phyloP scores from a whole-genome alignment of 1,284 basidiomycete genomes.

The Rhodotorula sp. region DNA sequence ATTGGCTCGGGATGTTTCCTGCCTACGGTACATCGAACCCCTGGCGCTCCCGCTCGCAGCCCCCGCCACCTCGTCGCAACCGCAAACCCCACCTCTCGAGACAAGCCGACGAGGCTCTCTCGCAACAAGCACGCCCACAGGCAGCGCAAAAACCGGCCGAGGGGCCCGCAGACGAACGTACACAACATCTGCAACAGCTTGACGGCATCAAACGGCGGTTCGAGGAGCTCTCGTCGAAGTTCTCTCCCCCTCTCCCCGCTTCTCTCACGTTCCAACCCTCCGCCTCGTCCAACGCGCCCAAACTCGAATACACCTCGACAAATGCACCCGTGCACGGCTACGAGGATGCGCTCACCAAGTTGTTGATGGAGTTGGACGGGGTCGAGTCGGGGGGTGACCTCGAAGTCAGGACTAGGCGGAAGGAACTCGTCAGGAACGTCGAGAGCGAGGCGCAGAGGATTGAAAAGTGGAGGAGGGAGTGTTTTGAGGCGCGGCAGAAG shows the following conservation, averaged over 20 bases:
- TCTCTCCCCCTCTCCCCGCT: not conserved
- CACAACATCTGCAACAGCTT: not conserved
- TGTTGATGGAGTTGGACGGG: conserved; percentile 65
- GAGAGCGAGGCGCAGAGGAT: conserved; percentile 62
- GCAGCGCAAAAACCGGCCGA: not conserved
- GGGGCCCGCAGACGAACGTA: conserved; percentile 7
- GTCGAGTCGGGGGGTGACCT: conserved; percentile 64
- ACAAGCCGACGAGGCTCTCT: not conserved
- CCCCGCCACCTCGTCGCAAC: conserved; percentile 1
- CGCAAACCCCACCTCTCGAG: not conserved
- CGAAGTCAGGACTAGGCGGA: conserved; percentile 58
- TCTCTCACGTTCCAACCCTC: not conserved
- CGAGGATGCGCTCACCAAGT: conserved; percentile 61
- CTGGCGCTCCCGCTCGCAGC: conserved; percentile 2
- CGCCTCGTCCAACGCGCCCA: conserved; percentile 35
- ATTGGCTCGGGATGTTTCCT: not conserved
- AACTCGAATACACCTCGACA: conserved; percentile 55
- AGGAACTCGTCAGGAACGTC: conserved; percentile 60
- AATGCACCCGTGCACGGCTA: conserved; percentile 62
- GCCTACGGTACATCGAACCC: conserved; percentile 10
- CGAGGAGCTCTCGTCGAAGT: not conserved
- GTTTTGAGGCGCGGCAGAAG: not conserved
- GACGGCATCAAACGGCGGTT: not conserved
- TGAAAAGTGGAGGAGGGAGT: conserved; percentile 45
- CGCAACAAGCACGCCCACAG: not conserved